Conservation (phyloP, 1,284 basidiomycete species). For the Apiotrichum mycotoxinovorans region DNA sequence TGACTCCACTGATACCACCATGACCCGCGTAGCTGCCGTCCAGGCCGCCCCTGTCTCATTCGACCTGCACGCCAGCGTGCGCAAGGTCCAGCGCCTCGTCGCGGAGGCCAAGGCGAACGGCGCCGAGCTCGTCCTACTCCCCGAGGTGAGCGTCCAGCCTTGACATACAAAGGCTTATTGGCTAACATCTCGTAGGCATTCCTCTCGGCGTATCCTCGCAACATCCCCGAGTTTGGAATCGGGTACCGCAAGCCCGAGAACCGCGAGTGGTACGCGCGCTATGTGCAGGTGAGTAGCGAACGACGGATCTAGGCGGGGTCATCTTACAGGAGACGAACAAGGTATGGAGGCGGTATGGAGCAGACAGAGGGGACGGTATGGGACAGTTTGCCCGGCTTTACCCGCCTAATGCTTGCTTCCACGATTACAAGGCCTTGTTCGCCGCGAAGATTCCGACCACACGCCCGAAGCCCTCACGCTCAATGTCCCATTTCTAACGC, state of each 20-base stretch:
- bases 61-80: slow-evolving; percentile 56
- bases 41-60: slow-evolving; percentile 51
- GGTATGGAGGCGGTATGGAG: no score
- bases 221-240: slow-evolving; percentile 29
- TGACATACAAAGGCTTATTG: neutral
- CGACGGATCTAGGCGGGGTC: no score
- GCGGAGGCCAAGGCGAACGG: slow-evolving; percentile 57
- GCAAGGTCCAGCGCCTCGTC: slow-evolving; percentile 58
- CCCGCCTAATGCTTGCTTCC: no score
- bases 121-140: slow-evolving; percentile 63
- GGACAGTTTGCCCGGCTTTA: no score
- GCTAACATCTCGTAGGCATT: slow-evolving; percentile 58
- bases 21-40: slow-evolving; percentile 27
- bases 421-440: no score
- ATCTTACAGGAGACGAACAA: no score
- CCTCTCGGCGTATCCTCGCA: slow-evolving; percentile 44
- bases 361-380: no score
- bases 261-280: slow-evolving; percentile 46
- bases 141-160: slow-evolving; percentile 57
- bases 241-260: slow-evolving; percentile 31
- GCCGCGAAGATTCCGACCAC: no score
- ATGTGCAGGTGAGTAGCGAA: slow-evolving; percentile 39
- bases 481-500: no score
- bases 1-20: neutral
- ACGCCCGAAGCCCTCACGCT: no score